Evolutionary conservation across 768 basidiomycete species (phyloP).

Genomic region (Crepidotus variabilis): DNA sequence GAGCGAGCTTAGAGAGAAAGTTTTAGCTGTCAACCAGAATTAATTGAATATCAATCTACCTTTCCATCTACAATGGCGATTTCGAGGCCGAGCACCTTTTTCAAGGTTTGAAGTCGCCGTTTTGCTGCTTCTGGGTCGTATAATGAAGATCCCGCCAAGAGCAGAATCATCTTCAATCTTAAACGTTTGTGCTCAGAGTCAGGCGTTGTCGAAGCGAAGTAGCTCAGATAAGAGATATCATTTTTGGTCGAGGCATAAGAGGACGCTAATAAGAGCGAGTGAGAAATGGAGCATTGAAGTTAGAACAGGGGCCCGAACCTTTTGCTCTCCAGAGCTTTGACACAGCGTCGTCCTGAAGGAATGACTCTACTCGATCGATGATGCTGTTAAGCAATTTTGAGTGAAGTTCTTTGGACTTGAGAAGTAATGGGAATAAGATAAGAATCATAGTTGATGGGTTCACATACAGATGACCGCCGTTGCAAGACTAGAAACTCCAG

Average conservation of each 20-base stretch:
- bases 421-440: conserved; percentile 1
- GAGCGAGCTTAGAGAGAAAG: conserved; percentile 25
- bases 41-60: conserved; percentile 33
- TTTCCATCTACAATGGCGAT: conserved; percentile 76
- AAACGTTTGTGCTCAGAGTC: conserved; percentile 69
- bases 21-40: background rate
- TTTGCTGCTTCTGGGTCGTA: conserved; percentile 56
- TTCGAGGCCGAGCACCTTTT: conserved; percentile 64
- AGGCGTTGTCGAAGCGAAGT: conserved; percentile 81
- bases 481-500: conserved; percentile 80
- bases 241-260: conserved; percentile 47
- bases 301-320: conserved; percentile 31
- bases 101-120: conserved; percentile 39
- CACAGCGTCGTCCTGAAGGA: conserved; percentile 44
- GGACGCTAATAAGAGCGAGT: conserved; percentile 30
- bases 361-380: conserved; percentile 49
- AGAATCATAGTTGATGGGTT: background rate
- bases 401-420: conserved; percentile 61
- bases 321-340: conserved; percentile 72
- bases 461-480: conserved; percentile 54
- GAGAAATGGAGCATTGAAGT: background rate
- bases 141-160: conserved; percentile 71
- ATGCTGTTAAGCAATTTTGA: conserved; percentile 57
- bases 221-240: conserved; percentile 56
- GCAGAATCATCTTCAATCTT: conserved; percentile 72